Evolutionary conservation across 1,284 basidiomycete genomes (phyloP).

Genomic region (Trichosporon coremiiforme): DNA sequence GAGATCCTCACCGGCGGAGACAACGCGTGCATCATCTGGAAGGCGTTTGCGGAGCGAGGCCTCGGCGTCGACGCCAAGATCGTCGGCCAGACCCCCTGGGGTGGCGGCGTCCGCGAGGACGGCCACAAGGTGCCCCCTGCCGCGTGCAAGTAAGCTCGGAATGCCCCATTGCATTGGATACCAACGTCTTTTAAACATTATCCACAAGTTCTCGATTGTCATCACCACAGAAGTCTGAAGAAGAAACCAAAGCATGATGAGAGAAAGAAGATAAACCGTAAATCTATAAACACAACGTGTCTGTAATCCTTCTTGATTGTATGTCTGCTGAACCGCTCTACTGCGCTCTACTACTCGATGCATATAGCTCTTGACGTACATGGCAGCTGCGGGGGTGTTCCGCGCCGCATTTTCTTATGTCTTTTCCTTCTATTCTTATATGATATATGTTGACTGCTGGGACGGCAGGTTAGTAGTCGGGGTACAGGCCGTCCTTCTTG

Average conservation of each 20-base stretch:
- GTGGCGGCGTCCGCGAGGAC: conserved; percentile 70
- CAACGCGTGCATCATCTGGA: conserved; percentile 89
- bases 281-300: not conserved
- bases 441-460: not conserved
- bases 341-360: conserved; percentile 1
- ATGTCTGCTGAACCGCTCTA: conserved; percentile 15
- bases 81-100: conserved; percentile 84
- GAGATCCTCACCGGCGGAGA: conserved; percentile 84
- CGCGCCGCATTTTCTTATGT: not conserved
- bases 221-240: not conserved
- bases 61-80: conserved; percentile 75
- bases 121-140: conserved; percentile 57
- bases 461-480: conserved; percentile 38
- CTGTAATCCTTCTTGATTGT: conserved; percentile 18
- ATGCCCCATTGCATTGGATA: not conserved
- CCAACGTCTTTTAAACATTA: not conserved
- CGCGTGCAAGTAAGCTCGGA: conserved; percentile 45
- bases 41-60: conserved; percentile 79
- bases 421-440: not conserved
- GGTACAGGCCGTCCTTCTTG: conserved; percentile 57
- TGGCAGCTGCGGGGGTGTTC: too few species aligned
- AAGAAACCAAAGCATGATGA: conserved; percentile 10
- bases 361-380: not conserved
- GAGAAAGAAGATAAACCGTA: conserved; percentile 1
- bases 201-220: not conserved